Conservation (phyloP, 2,329 filamentous ascomycete species). For the Hypoxylon sp. region DNA sequence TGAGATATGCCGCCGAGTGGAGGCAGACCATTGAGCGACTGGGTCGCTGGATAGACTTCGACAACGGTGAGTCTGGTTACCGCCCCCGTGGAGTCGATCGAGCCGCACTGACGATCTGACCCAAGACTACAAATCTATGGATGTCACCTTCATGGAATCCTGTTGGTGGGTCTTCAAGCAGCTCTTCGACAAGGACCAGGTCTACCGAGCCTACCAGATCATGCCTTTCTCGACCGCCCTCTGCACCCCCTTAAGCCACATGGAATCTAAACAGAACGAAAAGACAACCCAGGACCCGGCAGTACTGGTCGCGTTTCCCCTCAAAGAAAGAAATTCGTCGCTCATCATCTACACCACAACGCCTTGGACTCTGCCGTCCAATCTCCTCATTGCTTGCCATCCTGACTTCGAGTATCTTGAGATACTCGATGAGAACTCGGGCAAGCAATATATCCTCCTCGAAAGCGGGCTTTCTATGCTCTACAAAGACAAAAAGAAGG, state of each 20-base stretch:
- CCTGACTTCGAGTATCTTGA: constrained; percentile 90
- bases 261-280: constrained; percentile 95
- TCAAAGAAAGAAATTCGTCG: constrained; percentile 54
- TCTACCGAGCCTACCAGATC: constrained; percentile 91
- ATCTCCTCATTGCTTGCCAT: constrained; percentile 81
- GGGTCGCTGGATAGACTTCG: constrained; percentile 97
- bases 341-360: constrained; percentile 75
- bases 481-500: constrained; percentile 96
- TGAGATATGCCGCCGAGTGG: constrained; percentile 91
- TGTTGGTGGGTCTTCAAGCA: constrained; percentile 98
- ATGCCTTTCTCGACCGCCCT: constrained; percentile 96
- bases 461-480: constrained; percentile 84
- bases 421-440: constrained; percentile 83
- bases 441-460: constrained; percentile 86
- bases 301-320: constrained; percentile 87
- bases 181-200: constrained; percentile 87
- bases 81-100: constrained; percentile 28
- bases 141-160: constrained; percentile 94
- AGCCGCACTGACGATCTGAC: background rate
- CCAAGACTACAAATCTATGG: constrained; percentile 76
- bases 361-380: constrained; percentile 85
- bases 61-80: constrained; percentile 80
- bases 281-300: constrained; percentile 93
- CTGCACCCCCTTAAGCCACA: constrained; percentile 90
- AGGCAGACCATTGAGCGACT: constrained; percentile 86